phyloP scores from a whole-genome alignment of 106 monocot genomes.

The Dendrobium catenatum region DNA sequence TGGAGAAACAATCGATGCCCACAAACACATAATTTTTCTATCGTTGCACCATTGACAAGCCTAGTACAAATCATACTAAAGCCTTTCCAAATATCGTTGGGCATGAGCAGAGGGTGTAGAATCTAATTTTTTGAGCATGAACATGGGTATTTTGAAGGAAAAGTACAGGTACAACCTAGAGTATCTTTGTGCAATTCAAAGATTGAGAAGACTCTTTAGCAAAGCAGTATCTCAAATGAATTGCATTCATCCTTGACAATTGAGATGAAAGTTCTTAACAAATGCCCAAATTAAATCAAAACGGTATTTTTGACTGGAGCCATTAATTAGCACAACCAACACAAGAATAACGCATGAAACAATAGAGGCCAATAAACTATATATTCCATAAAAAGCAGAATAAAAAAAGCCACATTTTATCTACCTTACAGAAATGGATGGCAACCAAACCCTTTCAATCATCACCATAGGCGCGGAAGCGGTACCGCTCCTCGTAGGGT shows the following conservation, averaged over 20 bases:
- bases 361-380: not conserved
- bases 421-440: not conserved
- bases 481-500: conserved; percentile 86
- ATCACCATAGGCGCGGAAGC: conserved; percentile 79
- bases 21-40: too few relatives aligned
- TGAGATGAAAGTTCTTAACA: not conserved
- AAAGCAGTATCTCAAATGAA: not conserved
- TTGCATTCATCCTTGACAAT: not conserved
- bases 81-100: too few relatives aligned
- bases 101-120: too few relatives aligned
- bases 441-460: conserved; percentile 13
- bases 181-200: too few relatives aligned
- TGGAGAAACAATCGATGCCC: too few relatives aligned
- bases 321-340: not conserved
- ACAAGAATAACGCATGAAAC: not conserved
- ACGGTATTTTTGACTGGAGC: not conserved
- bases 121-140: too few relatives aligned
- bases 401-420: not conserved
- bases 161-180: too few relatives aligned
- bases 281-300: not conserved
- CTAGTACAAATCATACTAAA: too few relatives aligned
- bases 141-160: too few relatives aligned
- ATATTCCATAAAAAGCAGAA: not conserved
- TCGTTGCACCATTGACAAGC: too few relatives aligned
- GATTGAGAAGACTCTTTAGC: too few relatives aligned